Conservation (phyloP, 192 early-diverging fungal genomes). For the Pilobolus umbonatus region DNA sequence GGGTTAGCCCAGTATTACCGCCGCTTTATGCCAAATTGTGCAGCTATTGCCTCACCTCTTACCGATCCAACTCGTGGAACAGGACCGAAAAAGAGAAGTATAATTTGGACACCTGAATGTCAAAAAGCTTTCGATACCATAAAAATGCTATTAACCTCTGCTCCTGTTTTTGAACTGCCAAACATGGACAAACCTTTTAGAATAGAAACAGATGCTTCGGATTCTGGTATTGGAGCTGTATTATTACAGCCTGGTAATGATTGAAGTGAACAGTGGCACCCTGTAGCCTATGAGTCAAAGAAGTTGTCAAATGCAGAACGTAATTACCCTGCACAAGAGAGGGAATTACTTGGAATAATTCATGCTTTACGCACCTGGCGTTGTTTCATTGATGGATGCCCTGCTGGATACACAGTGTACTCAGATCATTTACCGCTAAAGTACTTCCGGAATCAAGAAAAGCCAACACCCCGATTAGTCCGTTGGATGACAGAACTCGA, state of each 20-base stretch:
- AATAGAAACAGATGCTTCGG: conserved; percentile 7
- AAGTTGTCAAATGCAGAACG: too few species aligned
- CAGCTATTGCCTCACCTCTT: conserved; percentile 14
- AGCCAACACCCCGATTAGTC: too few species aligned
- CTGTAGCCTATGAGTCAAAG: too few species aligned
- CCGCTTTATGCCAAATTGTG: conserved; percentile 16
- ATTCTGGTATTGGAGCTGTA: conserved; percentile 4
- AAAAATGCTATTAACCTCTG: background rate
- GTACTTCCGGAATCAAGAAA: too few species aligned
- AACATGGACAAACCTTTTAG: conserved; percentile 3
- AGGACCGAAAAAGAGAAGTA: background rate
- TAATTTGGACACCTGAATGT: conserved; percentile 6
- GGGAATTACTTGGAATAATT: too few species aligned
- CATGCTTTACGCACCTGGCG: too few species aligned
- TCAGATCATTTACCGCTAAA: too few species aligned
- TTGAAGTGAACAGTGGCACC: too few species aligned
- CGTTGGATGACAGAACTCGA: too few species aligned
- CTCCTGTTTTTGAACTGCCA: background rate
- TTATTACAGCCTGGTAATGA: conserved; percentile 5
- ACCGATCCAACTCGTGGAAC: conserved; percentile 1
- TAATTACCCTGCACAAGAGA: too few species aligned
- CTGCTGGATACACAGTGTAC: too few species aligned
- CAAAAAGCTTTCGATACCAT: background rate
- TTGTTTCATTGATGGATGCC: too few species aligned
- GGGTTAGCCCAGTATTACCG: conserved; percentile 26